Evolutionary conservation across 2,329 filamentous ascomycete genomes (phyloP).

Genomic region (Trematosphaeria pertusa): DNA sequence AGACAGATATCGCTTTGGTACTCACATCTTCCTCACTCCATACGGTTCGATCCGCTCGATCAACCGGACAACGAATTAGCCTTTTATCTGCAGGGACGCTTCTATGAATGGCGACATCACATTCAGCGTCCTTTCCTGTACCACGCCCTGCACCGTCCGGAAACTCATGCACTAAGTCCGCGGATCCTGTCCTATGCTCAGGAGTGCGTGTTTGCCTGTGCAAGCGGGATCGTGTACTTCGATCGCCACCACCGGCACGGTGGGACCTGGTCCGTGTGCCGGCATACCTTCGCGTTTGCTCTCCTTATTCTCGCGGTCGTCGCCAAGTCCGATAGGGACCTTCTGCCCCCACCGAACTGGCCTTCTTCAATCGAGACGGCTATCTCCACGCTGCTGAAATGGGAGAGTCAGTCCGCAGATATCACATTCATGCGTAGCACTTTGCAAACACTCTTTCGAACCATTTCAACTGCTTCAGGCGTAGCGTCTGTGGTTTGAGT

Average conservation of each 20-base stretch:
- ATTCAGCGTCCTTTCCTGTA: conserved; percentile 8
- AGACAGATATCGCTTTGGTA: conserved; percentile 11
- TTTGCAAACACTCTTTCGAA: conserved; percentile 2
- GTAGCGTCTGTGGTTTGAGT: too few species aligned
- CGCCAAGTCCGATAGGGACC: not conserved
- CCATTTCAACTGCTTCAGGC: too few species aligned
- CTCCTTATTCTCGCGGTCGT: conserved; percentile 7
- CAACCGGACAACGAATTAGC: conserved; percentile 9
- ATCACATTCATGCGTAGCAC: conserved; percentile 1
- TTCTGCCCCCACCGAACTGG: conserved; percentile 10
- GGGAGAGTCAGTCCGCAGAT: conserved; percentile 3
- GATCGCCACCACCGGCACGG: conserved; percentile 10
- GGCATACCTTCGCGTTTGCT: conserved; percentile 6
- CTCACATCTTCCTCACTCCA: conserved; percentile 9
- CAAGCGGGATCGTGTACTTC: conserved; percentile 3
- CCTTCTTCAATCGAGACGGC: not conserved
- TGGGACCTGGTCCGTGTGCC: conserved; percentile 7
- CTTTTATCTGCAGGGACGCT: conserved; percentile 11
- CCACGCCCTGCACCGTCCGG: conserved; percentile 7
- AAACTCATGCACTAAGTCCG: not conserved
- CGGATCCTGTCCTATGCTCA: conserved; percentile 1
- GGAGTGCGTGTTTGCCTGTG: conserved; percentile 2
- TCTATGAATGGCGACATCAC: conserved; percentile 8
- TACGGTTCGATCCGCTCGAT: conserved; percentile 1
- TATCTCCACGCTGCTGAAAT: conserved; percentile 2